These are phyloP conservation scores for Plasmodium fragile DNA, from an alignment of 169 alveolate genomes.

Conservation along the genomic window DNA sequence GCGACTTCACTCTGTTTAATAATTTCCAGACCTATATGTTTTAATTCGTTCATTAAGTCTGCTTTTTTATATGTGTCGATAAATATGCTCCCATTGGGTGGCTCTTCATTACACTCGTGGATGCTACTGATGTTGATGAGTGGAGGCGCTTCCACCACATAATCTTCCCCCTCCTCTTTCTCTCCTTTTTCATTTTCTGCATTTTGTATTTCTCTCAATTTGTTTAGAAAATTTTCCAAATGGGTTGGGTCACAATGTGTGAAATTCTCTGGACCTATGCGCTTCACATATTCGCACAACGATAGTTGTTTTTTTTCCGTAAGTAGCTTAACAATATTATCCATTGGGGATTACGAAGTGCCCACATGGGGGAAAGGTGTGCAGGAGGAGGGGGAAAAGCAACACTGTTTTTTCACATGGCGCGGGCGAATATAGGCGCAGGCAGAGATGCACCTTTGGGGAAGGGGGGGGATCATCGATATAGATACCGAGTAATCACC, in stretches of 20 bases:
- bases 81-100: conserved; percentile 51
- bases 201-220: conserved; percentile 17
- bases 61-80: conserved; percentile 33
- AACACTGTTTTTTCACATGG: not conserved
- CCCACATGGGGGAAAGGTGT: not conserved
- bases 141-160: conserved; percentile 22
- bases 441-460: not conserved
- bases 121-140: conserved; percentile 26
- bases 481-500: not conserved
- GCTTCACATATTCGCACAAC: conserved; percentile 4
- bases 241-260: conserved; percentile 1
- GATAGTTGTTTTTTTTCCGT: conserved; percentile 15
- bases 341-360: conserved; percentile 11
- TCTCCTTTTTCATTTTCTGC: not conserved
- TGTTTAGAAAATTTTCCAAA: conserved; percentile 17
- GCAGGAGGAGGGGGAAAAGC: not conserved
- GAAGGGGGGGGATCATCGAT: not conserved
- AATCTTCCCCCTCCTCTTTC: not conserved
- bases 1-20: conserved; percentile 76
- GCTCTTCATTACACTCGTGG: conserved; percentile 29
- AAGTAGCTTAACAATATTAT: conserved; percentile 11
- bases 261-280: not conserved
- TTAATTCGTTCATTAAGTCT: conserved; percentile 35
- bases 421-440: not conserved
- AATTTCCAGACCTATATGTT: conserved; percentile 33